Evolutionary conservation across 1,139 yeast genomes (phyloP).

Genomic region (Candida sanyaensis): DNA sequence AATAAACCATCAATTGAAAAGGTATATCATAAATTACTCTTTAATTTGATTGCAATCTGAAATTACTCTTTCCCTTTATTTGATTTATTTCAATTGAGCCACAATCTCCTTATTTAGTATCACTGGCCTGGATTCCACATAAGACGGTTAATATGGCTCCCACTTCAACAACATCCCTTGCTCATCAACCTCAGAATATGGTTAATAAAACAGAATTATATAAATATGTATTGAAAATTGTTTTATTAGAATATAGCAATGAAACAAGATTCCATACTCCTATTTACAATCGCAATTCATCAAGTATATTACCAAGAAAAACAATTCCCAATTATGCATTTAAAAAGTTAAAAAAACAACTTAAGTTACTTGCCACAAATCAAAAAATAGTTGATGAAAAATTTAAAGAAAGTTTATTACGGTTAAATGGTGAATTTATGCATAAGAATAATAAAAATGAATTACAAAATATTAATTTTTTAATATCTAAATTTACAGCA

Average conservation of each 20-base stretch:
- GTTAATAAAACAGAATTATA: constrained; percentile 25
- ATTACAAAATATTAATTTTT: constrained; percentile 51
- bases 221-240: constrained; percentile 45
- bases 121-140: background rate
- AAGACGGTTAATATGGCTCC: constrained; percentile 7
- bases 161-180: constrained; percentile 2
- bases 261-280: constrained; percentile 60
- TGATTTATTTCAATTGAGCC: background rate
- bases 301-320: constrained; percentile 19
- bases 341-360: constrained; percentile 46
- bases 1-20: no score
- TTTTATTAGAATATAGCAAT: constrained; percentile 55
- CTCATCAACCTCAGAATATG: background rate
- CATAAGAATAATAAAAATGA: constrained; percentile 49
- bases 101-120: background rate
- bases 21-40: no score
- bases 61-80: no score
- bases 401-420: constrained; percentile 48
- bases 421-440: constrained; percentile 63
- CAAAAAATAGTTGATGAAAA: constrained; percentile 38
- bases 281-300: background rate
- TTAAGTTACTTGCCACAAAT: constrained; percentile 58
- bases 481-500: constrained; percentile 66
- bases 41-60: no score
- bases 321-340: constrained; percentile 52